Evolutionary conservation across 176 grass and related monocot genomes (phyloP), one percentile per base, ranked within the genome.

Genomic region (Zoysia japonica): DNA sequence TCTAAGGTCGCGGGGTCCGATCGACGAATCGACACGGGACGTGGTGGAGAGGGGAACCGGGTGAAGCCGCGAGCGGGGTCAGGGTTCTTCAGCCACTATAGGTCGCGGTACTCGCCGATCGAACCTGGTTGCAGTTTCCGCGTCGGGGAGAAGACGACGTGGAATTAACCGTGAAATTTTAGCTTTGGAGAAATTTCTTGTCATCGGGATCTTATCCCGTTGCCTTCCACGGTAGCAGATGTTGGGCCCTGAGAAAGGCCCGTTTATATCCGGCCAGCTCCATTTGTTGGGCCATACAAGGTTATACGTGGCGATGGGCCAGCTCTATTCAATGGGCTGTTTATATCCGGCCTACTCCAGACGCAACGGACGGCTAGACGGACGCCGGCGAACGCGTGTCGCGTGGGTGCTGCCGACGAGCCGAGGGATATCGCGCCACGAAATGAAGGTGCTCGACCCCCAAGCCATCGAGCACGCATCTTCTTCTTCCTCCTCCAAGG

Each of bases 111-210:
- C 28, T 28, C 57, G 12, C 71, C 71, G 17, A 42, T 38, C 11
- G 28, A 28, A 5, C 10, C 15, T 2, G 20, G 39, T 47, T 6
- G 42, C 61, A 13, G n/a, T 42, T 47, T 41, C 48, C 6, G 5
- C 59, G 72, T 37, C 37, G 76, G 16, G 48, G 10, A 53, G 76
- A 78, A 53, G 76, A 65, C 38, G 76, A 54, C 63, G 76, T 78
- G 28, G 20, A 16, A 63, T 48, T 51, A 28, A 28, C 28, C 28
- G 28, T 28, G 28, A 28, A 28, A 28, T 28, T 28, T 28, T 0
- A 28, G 28, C 28, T 28, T 28, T 28, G 28, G 28, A 28, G 48
- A 12, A 8, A 3, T 10, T 11, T 12, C 15, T 16, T n/a, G 15
- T 56, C 45, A 47, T 47, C 8, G 45, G 45, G 45, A 5, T 6